Conservation (phyloP, 2,329 filamentous ascomycete species). For the Arthrobotrys pseudoclavata region DNA sequence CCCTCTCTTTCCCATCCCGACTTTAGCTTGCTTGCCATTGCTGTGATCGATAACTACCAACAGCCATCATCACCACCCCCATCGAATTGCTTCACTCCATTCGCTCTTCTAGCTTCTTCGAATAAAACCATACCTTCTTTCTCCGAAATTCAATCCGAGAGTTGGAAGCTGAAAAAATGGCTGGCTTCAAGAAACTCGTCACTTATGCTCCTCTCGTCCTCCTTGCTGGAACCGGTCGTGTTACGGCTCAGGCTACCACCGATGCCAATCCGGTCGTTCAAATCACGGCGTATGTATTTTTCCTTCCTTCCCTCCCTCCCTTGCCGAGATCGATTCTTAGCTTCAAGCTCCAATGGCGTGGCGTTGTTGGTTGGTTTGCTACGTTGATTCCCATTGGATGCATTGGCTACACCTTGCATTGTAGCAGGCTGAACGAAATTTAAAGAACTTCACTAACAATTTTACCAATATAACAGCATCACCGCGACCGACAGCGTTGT, state of each 20-base stretch:
- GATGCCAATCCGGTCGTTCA: constrained; percentile 46
- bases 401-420: too few species aligned
- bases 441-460: not conserved
- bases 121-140: constrained; percentile 4
- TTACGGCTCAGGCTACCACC: constrained; percentile 36
- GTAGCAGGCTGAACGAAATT: not conserved
- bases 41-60: not conserved
- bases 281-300: constrained; percentile 37
- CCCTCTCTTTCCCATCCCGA: not conserved
- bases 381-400: not conserved
- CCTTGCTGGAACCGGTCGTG: constrained; percentile 4
- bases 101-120: constrained; percentile 15
- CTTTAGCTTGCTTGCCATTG: not conserved
- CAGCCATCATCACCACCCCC: not conserved
- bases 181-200: constrained; percentile 43
- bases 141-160: not conserved
- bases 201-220: constrained; percentile 28
- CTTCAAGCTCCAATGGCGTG: not conserved
- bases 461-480: not conserved
- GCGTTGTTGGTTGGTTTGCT: not conserved
- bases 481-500: constrained; percentile 34
- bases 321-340: too few species aligned
- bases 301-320: not conserved
- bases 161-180: constrained; percentile 27
- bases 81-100: constrained; percentile 7